These are phyloP conservation scores for Pyrus hybrid DNA, from an alignment of 331 rosid species.

Conservation along the genomic window DNA sequence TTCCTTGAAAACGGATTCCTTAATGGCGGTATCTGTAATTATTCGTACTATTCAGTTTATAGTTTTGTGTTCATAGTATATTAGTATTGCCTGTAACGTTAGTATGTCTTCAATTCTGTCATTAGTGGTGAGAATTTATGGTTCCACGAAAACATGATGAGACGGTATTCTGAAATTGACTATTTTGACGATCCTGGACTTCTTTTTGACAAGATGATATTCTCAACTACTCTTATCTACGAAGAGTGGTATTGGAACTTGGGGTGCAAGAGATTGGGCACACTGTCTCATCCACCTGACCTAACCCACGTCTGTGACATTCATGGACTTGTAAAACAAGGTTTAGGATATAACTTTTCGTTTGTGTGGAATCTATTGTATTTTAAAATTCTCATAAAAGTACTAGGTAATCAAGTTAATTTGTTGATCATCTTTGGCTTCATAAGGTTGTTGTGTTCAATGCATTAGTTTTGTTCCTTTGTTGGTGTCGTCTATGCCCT, in stretches of 20 bases:
- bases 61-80: not conserved
- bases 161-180: not conserved
- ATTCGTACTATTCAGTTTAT: no score
- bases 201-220: no score
- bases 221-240: no score
- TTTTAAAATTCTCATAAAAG: not conserved
- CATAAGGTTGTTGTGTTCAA: not conserved
- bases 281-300: no score
- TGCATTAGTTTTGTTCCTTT: not conserved
- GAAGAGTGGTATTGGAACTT: no score
- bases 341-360: not conserved
- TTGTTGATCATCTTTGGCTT: not conserved
- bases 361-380: not conserved
- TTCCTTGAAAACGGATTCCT: not conserved
- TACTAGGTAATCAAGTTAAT: not conserved
- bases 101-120: not conserved
- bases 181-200: no score
- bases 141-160: not conserved
- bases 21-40: not conserved
- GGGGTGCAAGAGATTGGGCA: no score
- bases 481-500: no score
- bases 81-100: not conserved
- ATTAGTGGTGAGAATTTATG: not conserved
- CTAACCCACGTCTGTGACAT: not conserved
- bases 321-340: not conserved